Conservation (phyloP, 1,284 basidiomycete genomes). For the Sanghuangporus weigelae region DNA sequence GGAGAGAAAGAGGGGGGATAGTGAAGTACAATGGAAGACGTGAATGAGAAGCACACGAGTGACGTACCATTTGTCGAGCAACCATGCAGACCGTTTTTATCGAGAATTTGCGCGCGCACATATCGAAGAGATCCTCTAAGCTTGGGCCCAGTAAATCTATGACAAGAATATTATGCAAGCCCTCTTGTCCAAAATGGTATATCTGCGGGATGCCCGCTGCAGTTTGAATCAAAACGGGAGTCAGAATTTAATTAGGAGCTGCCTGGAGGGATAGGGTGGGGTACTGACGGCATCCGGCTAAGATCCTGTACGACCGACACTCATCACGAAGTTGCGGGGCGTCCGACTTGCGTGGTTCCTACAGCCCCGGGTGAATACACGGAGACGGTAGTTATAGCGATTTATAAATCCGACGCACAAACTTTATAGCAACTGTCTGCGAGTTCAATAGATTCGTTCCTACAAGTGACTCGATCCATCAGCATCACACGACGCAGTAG, state of each 20-base stretch:
- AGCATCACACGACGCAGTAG: not conserved
- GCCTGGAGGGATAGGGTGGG: not conserved
- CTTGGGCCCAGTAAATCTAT: slow-evolving; percentile 93
- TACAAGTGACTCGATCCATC: slow-evolving; percentile 28
- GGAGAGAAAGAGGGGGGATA: not conserved
- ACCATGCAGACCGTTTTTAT: slow-evolving; percentile 97
- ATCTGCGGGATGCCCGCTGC: slow-evolving; percentile 90
- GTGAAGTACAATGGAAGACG: not conserved
- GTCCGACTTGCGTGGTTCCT: slow-evolving; percentile 96
- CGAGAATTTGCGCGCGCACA: slow-evolving; percentile 92
- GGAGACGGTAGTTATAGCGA: not conserved
- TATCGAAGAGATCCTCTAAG: slow-evolving; percentile 92
- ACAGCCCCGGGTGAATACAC: slow-evolving; percentile 8
- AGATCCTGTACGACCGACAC: slow-evolving; percentile 95
- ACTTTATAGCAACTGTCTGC: slow-evolving; percentile 97
- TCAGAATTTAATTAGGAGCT: not conserved
- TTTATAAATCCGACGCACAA: slow-evolving; percentile 54
- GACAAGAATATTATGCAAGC: slow-evolving; percentile 95
- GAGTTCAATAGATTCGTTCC: slow-evolving; percentile 94
- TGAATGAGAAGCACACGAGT: not conserved
- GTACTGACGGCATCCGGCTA: slow-evolving; percentile 86
- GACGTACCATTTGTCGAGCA: slow-evolving; percentile 87
- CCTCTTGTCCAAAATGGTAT: slow-evolving; percentile 97
- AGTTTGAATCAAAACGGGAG: not conserved
- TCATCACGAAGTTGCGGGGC: slow-evolving; percentile 95